phyloP scores from a whole-genome alignment of 2,329 filamentous ascomycete species.

The Fusarium staphyleae region DNA sequence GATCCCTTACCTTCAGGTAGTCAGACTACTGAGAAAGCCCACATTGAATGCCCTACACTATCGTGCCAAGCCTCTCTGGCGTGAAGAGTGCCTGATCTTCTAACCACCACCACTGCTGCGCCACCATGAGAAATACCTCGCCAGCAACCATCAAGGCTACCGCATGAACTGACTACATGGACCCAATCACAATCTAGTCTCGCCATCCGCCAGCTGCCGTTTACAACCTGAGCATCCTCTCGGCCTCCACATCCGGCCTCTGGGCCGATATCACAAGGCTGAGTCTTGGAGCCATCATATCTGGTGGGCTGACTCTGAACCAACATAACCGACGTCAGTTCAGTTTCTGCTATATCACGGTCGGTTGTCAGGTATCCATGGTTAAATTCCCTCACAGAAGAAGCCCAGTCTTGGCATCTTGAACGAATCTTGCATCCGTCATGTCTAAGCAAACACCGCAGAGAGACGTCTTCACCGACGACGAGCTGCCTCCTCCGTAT shows the following conservation, averaged over 20 bases:
- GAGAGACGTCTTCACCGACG: conserved; percentile 12
- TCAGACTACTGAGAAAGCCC: neutral
- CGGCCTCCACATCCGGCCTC: neutral
- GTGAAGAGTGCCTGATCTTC: conserved; percentile 15
- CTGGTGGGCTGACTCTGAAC: conserved; percentile 17
- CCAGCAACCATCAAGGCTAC: conserved; percentile 9
- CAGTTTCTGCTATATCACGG: conserved; percentile 5
- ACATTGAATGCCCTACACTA: conserved; percentile 1
- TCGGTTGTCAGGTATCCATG: conserved; percentile 13
- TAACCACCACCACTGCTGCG: conserved; percentile 17
- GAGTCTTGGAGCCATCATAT: conserved; percentile 3
- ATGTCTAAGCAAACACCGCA: conserved; percentile 23
- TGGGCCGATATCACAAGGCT: conserved; percentile 21
- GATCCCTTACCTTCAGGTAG: neutral
- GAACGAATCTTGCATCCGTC: neutral
- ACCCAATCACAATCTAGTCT: neutral
- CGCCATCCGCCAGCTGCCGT: neutral
- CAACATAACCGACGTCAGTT: neutral
- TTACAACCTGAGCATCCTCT: neutral
- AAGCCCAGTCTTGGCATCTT: conserved; percentile 7
- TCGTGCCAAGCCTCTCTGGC: conserved; percentile 13
- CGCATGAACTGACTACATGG: neutral
- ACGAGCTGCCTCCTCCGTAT: conserved; percentile 40
- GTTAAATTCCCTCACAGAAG: neutral
- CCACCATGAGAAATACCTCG: conserved; percentile 1